These are phyloP conservation scores for Calonectria henricotiae DNA, from an alignment of 2,329 filamentous ascomycete genomes.

Conservation along the genomic window DNA sequence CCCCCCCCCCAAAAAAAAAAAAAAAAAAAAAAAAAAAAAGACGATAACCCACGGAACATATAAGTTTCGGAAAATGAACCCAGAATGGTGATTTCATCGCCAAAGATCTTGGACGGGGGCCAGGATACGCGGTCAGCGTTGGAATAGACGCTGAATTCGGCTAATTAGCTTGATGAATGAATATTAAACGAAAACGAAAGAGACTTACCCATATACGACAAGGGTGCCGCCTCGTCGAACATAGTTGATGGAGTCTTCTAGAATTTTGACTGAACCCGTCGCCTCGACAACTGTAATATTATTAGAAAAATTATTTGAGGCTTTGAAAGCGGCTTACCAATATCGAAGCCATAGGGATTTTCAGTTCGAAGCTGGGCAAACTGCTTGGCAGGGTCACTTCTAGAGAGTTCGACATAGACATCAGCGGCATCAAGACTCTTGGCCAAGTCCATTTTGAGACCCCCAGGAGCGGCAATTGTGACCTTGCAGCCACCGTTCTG, in stretches of 20 bases:
- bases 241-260: slow-evolving; percentile 81
- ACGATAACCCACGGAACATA: slow-evolving; percentile 72
- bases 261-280: slow-evolving; percentile 78
- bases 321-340: slow-evolving; percentile 62
- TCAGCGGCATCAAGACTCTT: slow-evolving; percentile 71
- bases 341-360: slow-evolving; percentile 82
- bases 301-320: slow-evolving; percentile 32
- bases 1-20: too few species aligned
- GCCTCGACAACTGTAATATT: slow-evolving; percentile 73
- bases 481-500: slow-evolving; percentile 80
- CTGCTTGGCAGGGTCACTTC: slow-evolving; percentile 71
- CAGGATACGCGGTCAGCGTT: slow-evolving; percentile 76
- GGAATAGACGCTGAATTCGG: slow-evolving; percentile 71
- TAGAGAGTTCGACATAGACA: slow-evolving; percentile 70
- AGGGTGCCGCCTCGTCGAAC: slow-evolving; percentile 81
- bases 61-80: slow-evolving; percentile 83
- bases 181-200: not conserved
- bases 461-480: slow-evolving; percentile 78
- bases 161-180: slow-evolving; percentile 20
- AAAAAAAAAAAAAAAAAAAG: too few species aligned
- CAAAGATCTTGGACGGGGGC: slow-evolving; percentile 81
- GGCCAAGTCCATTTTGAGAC: slow-evolving; percentile 81
- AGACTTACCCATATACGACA: slow-evolving; percentile 73
- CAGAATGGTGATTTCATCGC: slow-evolving; percentile 80
- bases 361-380: slow-evolving; percentile 75